Conservation (phyloP, 129 eudicot species). For the Kitagawia praeruptora region DNA sequence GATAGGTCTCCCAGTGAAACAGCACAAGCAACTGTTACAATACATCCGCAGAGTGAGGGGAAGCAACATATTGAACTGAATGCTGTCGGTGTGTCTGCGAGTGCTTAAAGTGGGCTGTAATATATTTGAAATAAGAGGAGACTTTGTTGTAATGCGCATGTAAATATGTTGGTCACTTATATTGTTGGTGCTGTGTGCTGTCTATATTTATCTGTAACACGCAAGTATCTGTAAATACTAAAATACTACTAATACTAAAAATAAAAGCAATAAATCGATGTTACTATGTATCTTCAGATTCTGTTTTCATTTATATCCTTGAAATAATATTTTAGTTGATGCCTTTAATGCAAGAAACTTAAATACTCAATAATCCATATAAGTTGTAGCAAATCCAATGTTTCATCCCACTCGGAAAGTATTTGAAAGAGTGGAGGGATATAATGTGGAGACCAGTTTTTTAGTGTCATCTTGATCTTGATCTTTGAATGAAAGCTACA, state of each 20-base stretch:
- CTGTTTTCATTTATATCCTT: neutral
- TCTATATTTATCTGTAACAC: neutral
- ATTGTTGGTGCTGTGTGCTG: neutral
- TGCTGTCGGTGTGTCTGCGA: conserved; percentile 51
- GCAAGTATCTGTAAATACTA: neutral
- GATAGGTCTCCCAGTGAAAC: conserved; percentile 31
- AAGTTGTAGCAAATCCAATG: too few species aligned
- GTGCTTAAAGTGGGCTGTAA: conserved; percentile 24
- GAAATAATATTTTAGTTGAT: too few species aligned
- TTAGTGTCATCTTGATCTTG: too few species aligned
- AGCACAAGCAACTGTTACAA: conserved; percentile 46
- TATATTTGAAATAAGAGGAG: neutral
- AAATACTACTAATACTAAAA: neutral
- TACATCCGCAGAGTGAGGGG: conserved; percentile 51
- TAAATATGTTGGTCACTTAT: neutral
- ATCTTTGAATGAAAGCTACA: too few species aligned
- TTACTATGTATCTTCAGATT: neutral
- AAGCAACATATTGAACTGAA: conserved; percentile 55
- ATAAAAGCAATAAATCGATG: neutral
- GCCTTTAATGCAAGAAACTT: too few species aligned
- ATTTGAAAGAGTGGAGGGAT: too few species aligned
- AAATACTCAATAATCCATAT: too few species aligned
- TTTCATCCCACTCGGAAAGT: too few species aligned
- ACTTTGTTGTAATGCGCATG: neutral
- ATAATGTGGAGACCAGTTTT: too few species aligned